These are phyloP conservation scores for Dalechampia spathulata DNA, from an alignment of 441 rosid genomes.

Conservation along the genomic window DNA sequence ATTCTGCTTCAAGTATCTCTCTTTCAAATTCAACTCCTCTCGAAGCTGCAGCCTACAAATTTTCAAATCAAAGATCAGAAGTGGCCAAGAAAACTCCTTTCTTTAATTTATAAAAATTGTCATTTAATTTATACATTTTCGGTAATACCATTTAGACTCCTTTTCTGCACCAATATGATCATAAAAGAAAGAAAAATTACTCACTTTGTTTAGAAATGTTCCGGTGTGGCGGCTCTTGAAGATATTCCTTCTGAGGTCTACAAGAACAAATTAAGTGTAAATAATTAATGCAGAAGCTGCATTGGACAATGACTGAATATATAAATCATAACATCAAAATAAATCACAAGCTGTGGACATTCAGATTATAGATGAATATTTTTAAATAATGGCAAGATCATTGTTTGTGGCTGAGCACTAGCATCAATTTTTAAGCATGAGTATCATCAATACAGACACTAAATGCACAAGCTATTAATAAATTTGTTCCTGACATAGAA, in stretches of 20 bases:
- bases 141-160: not conserved
- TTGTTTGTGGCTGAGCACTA: not conserved
- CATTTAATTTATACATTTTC: not conserved
- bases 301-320: not conserved
- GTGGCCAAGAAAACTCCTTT: not conserved
- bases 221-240: slow-evolving; percentile 35
- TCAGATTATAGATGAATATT: not conserved
- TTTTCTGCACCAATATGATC: slow-evolving; percentile 9
- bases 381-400: not conserved
- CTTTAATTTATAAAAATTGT: no score
- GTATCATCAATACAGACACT: not conserved
- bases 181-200: slow-evolving; percentile 14
- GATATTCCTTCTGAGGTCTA: slow-evolving; percentile 59
- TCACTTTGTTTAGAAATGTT: slow-evolving; percentile 42
- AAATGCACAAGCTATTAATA: not conserved
- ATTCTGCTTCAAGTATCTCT: slow-evolving; percentile 77
- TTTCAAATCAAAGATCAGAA: slow-evolving; percentile 19
- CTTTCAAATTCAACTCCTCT: slow-evolving; percentile 64
- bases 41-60: slow-evolving; percentile 46
- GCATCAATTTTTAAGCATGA: not conserved
- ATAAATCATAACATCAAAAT: not conserved
- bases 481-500: not conserved
- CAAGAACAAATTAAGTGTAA: slow-evolving; percentile 19
- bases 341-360: not conserved
- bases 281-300: not conserved